Base-by-base conservation (phyloP, 805 yeast species). In the Ogataea philodendri region DNA sequence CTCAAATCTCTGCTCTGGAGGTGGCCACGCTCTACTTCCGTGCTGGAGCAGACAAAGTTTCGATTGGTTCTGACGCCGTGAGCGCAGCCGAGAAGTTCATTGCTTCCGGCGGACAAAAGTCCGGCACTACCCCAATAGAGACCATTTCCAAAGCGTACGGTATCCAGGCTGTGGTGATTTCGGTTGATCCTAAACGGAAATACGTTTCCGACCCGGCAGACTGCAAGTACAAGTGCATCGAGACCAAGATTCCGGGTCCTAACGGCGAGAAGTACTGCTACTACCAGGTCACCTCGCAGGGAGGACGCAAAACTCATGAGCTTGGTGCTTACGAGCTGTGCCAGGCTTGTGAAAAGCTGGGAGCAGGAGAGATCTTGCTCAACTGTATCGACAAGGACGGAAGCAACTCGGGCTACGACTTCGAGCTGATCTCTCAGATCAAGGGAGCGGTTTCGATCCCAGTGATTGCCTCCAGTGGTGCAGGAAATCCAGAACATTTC, bases 331-430 rank as follows among this genome's bases (percentile, higher is more conserved):
- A 74, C 50, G 97, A 93, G 62, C 72, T 93, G 19, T 87, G 89
- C 24, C 69, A 67, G 41, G 96, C 97, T 1, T 86, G 94, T 53
- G 96, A 93, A 57, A 82, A 77, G 3, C 67, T 93, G 35, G 99
- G 99, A 14, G 97, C 97, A 1, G 99, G 99, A 32, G 99, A 93
- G 63, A 76, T 93, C 25, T 66, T 93, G 26, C 67, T 93, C 45
- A 93, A 93, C 60, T 90, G 97, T 57, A 93, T 93, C 43, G 98
- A 93, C 60, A 87, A 86, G 63, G 99, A 93, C 60, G 99, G 99
- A 8, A 77, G 96, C 8, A 94, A 93, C 57, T 80, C 89, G 15
- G 99, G 99, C 0, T 93, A 76, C 54, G 97, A 93, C 52, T 67
- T 87, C 38, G 97, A 93, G 57, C 69, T 93, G 32, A 77, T 93